These are phyloP conservation scores for Cryptococcus sp. DNA, from an alignment of 1,284 basidiomycete genomes.

Conservation along the genomic window DNA sequence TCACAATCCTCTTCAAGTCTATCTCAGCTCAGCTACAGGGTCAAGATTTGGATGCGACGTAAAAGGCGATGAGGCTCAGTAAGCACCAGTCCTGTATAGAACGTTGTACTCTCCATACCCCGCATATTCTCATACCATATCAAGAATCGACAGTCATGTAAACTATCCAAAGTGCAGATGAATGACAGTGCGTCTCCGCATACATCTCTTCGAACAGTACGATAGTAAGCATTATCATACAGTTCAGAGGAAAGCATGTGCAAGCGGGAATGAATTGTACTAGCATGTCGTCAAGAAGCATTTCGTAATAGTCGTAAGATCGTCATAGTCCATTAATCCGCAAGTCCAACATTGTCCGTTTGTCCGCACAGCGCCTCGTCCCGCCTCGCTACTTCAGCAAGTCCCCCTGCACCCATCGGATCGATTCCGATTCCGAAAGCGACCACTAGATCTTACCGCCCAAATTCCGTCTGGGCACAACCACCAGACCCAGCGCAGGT, in stretches of 20 bases:
- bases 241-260: not conserved
- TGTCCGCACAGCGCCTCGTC: too few species aligned
- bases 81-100: not conserved
- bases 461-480: slow-evolving; percentile 12
- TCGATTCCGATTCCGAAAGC: not conserved
- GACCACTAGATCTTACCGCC: slow-evolving; percentile 11
- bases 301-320: not conserved
- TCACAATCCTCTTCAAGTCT: too few species aligned
- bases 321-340: not conserved
- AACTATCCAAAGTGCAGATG: too few species aligned
- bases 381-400: not conserved
- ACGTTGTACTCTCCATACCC: too few species aligned
- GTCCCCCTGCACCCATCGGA: not conserved
- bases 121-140: too few species aligned
- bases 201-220: not conserved
- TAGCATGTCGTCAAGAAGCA: not conserved
- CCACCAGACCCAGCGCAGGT: slow-evolving; percentile 1
- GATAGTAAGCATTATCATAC: not conserved
- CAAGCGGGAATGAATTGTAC: not conserved
- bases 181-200: not conserved
- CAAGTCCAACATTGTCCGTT: too few species aligned
- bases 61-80: not conserved
- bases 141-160: too few species aligned
- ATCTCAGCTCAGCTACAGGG: too few species aligned
- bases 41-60: too few species aligned